Evolutionary conservation across 2,329 filamentous ascomycete genomes (phyloP).

Genomic region (Hypoxylon sp.): DNA sequence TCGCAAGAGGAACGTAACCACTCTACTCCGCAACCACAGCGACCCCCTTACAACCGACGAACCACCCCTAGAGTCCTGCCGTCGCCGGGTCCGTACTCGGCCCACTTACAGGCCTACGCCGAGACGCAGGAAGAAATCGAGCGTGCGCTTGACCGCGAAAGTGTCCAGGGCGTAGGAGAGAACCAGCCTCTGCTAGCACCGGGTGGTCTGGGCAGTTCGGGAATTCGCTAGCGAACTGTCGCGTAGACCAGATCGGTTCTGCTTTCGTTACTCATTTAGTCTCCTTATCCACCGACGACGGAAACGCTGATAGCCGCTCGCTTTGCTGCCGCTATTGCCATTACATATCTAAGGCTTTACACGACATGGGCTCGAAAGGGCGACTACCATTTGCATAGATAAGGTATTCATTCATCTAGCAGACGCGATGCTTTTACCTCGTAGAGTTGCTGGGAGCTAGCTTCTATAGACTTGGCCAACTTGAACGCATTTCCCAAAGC

Average conservation of each 20-base stretch:
- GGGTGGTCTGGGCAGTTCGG: constrained; percentile 46
- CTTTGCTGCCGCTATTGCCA: constrained; percentile 7
- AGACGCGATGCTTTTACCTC: constrained; percentile 8
- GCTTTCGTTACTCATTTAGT: constrained; percentile 13
- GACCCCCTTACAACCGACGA: constrained; percentile 45
- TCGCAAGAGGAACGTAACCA: constrained; percentile 35
- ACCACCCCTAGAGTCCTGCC: constrained; percentile 46
- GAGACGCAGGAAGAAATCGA: constrained; percentile 49
- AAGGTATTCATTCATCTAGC: background rate
- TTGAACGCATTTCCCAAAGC: constrained; percentile 5
- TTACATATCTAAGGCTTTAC: background rate
- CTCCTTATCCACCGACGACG: constrained; percentile 4
- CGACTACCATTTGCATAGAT: constrained; percentile 9
- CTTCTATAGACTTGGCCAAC: constrained; percentile 10
- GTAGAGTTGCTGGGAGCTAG: constrained; percentile 17
- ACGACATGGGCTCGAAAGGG: background rate
- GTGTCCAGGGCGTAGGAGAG: constrained; percentile 46
- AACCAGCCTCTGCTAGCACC: constrained; percentile 48
- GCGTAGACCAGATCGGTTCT: background rate
- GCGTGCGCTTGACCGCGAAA: constrained; percentile 46
- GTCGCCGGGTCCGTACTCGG: constrained; percentile 47
- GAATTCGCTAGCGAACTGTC: constrained; percentile 37
- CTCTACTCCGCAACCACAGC: constrained; percentile 32
- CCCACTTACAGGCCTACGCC: constrained; percentile 47
- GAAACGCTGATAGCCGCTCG: constrained; percentile 10